A percentile compares a stretch with the other conserved stretches of the same genome.
Conservation (phyloP, 176 grass and related monocot species). For the Aechmea fasciata region DNA sequence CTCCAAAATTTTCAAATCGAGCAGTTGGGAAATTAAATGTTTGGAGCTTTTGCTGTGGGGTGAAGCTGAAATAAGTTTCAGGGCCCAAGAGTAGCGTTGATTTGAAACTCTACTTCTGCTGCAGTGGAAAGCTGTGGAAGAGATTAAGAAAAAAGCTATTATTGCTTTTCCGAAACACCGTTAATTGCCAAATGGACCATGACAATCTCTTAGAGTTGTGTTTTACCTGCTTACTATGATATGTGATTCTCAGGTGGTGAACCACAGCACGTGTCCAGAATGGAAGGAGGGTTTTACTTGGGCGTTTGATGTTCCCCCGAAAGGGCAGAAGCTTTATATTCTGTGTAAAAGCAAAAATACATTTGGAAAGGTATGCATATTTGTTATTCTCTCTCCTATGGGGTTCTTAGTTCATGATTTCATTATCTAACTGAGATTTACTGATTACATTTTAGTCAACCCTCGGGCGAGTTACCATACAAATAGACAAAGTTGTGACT, state of each 20-base stretch:
- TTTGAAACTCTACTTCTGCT: too few species aligned
- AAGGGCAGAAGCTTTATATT: conserved; percentile 97
- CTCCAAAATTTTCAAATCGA: too few species aligned
- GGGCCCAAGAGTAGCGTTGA: too few species aligned
- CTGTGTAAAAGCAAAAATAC: conserved; percentile 99
- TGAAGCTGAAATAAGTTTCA: not conserved
- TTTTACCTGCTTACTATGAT: conserved; percentile 16
- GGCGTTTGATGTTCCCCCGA: conserved; percentile 89
- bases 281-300: conserved; percentile 97
- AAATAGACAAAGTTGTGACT: conserved; percentile 90
- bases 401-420: not conserved
- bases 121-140: too few species aligned
- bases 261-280: conserved; percentile 61
- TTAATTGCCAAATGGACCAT: not conserved
- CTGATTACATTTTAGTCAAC: conserved; percentile 41
- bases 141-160: too few species aligned
- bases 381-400: not conserved
- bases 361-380: conserved; percentile 71
- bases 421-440: not conserved
- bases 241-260: conserved; percentile 53
- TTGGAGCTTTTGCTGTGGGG: not conserved
- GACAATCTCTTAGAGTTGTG: not conserved
- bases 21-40: not conserved
- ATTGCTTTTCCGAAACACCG: too few species aligned
- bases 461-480: conserved; percentile 83